phyloP scores from a whole-genome alignment of 2,329 filamentous ascomycete species.

The Parafenestella ontariensis region DNA sequence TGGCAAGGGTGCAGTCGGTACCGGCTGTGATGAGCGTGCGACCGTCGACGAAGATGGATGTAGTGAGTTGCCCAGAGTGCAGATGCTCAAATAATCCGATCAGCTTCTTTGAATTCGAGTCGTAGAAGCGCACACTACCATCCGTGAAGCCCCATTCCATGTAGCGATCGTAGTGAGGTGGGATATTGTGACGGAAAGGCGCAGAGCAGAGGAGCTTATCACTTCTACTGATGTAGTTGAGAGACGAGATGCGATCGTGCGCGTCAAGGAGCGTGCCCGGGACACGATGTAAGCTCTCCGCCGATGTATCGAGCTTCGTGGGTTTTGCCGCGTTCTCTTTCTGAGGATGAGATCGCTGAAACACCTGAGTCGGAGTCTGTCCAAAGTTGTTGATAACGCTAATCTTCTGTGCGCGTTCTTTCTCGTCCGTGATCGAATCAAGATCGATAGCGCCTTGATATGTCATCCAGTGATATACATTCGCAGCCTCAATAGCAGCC shows the following conservation, averaged over 20 bases:
- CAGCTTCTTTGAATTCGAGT: slow-evolving; percentile 79
- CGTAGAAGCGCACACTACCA: slow-evolving; percentile 89
- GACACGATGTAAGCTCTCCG: slow-evolving; percentile 77
- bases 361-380: slow-evolving; percentile 95
- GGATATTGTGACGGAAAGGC: slow-evolving; percentile 84
- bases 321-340: slow-evolving; percentile 71
- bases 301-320: slow-evolving; percentile 77
- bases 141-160: slow-evolving; percentile 97
- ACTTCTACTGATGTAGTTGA: slow-evolving; percentile 79
- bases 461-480: slow-evolving; percentile 95
- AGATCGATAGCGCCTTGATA: slow-evolving; percentile 94
- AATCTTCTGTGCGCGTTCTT: slow-evolving; percentile 86
- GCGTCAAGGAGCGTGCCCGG: slow-evolving; percentile 79
- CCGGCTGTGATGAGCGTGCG: slow-evolving; percentile 91
- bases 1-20: slow-evolving; percentile 87
- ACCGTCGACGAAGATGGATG: slow-evolving; percentile 84
- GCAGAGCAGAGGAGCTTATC: slow-evolving; percentile 85
- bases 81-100: slow-evolving; percentile 92
- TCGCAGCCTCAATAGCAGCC: slow-evolving; percentile 86
- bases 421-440: slow-evolving; percentile 86
- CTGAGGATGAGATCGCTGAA: slow-evolving; percentile 79
- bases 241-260: slow-evolving; percentile 78
- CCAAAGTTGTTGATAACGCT: slow-evolving; percentile 99
- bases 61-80: slow-evolving; percentile 88
- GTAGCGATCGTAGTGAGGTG: slow-evolving; percentile 86